A percentile compares a stretch with the other conserved stretches of the same genome.
Evolutionary conservation across 345 rosid species (phyloP).

Genomic region (Eucalyptus dawsonii): DNA sequence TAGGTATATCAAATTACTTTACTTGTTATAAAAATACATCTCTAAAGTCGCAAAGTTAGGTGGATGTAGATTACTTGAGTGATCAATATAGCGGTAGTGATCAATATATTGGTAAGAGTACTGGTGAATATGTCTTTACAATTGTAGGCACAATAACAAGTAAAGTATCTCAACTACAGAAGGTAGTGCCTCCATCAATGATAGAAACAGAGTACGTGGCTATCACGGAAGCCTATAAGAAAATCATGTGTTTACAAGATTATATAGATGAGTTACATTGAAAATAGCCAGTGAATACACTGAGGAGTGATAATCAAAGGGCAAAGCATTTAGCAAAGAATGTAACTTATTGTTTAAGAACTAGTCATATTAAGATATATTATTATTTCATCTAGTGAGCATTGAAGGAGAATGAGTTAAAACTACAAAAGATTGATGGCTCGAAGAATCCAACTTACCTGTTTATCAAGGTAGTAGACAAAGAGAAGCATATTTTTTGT

Average conservation of each 20-base stretch:
- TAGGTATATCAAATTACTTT: too few relatives aligned
- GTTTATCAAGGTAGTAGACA: not conserved
- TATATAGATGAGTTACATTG: not conserved
- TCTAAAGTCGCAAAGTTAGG: accelerated
- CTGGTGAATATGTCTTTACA: too few relatives aligned
- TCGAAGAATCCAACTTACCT: too few relatives aligned
- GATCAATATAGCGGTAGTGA: not conserved
- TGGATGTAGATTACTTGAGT: not conserved
- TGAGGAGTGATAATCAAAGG: too few relatives aligned
- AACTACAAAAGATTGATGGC: not conserved
- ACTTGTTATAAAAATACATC: not conserved
- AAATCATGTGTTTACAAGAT: too few relatives aligned
- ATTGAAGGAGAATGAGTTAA: too few relatives aligned
- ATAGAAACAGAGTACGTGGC: accelerated
- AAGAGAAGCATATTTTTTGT: not conserved
- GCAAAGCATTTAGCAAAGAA: too few relatives aligned
- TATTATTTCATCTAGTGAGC: too few relatives aligned
- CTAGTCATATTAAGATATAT: too few relatives aligned
- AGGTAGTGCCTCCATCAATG: not conserved
- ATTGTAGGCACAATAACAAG: not conserved
- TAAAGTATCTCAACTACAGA: too few relatives aligned
- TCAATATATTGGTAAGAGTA: not conserved
- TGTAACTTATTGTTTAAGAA: too few relatives aligned
- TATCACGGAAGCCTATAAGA: not conserved
- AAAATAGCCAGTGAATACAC: too few relatives aligned